Percentiles rank a stretch among this genome's conserved stretches.
phyloP scores from a whole-genome alignment of 164 flowering plant genomes.

The Liquidambar formosana region DNA sequence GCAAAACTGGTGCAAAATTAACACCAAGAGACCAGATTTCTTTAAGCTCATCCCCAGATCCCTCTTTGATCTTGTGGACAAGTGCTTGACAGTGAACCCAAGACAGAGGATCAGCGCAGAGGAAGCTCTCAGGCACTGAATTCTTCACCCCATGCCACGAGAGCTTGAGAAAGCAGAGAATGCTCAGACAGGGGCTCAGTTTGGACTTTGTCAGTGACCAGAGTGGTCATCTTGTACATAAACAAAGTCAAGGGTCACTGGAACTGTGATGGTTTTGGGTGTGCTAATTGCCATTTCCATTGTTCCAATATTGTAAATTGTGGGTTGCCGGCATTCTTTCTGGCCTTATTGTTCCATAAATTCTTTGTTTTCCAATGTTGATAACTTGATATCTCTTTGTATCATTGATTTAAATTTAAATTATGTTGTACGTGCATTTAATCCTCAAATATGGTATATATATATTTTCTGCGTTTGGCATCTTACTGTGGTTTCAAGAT shows the following conservation, averaged over 20 bases:
- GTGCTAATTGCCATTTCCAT: too few species aligned
- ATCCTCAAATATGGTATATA: too few species aligned
- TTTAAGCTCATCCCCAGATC: conserved; percentile 50
- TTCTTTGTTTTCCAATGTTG: too few species aligned
- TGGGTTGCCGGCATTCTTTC: too few species aligned
- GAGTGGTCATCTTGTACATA: not conserved
- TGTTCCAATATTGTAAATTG: too few species aligned
- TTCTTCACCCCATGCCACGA: conserved; percentile 74
- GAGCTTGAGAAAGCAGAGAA: conserved; percentile 42
- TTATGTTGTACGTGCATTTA: too few species aligned
- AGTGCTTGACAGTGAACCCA: conserved; percentile 89
- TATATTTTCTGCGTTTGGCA: too few species aligned
- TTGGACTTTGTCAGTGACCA: not conserved
- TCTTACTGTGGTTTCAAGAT: too few species aligned
- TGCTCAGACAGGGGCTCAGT: conserved; percentile 29
- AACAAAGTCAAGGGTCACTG: conserved; percentile 1
- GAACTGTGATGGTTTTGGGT: not conserved
- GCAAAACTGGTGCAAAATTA: conserved; percentile 60
- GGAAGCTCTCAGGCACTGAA: conserved; percentile 78
- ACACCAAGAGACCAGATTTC: conserved; percentile 71
- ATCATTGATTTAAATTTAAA: too few species aligned
- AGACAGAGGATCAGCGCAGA: conserved; percentile 80
- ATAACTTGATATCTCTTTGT: too few species aligned
- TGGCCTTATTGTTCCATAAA: too few species aligned
- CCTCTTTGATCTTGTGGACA: conserved; percentile 83